These are phyloP conservation scores for Withania somnifera DNA, from an alignment of 305 asterid species.

Conservation along the genomic window DNA sequence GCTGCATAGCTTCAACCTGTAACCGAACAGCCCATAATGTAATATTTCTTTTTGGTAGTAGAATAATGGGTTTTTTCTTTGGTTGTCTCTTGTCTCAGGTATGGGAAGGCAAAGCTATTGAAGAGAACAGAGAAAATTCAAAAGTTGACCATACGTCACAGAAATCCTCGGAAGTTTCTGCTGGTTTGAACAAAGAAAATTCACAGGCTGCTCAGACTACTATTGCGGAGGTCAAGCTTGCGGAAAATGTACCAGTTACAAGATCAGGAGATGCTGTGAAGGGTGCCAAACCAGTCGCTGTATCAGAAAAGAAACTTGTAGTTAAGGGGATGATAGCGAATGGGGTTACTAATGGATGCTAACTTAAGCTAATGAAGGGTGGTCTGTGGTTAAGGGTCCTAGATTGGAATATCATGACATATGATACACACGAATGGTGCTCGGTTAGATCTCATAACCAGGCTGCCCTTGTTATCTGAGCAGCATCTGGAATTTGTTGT, in stretches of 20 bases:
- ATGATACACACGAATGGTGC: not conserved
- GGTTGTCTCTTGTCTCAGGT: constrained; percentile 10
- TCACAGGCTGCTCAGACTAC: not conserved
- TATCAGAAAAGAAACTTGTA: not conserved
- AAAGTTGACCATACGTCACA: constrained; percentile 16
- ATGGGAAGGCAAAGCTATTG: constrained; percentile 42
- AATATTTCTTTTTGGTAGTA: not conserved
- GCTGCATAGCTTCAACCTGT: too few species aligned
- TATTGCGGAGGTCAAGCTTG: not conserved
- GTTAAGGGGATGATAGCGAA: not conserved
- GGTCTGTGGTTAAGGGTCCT: constrained; percentile 1
- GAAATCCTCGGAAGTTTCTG: constrained; percentile 10
- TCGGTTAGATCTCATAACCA: constrained; percentile 1
- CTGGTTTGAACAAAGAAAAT: constrained; percentile 8
- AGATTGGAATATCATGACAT: not conserved
- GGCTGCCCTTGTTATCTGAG: not conserved
- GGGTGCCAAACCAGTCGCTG: not conserved
- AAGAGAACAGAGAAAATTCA: constrained; percentile 31
- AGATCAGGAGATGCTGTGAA: not conserved
- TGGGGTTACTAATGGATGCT: not conserved
- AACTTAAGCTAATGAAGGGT: constrained; percentile 17
- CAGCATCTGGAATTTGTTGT: not conserved
- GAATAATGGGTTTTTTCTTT: not conserved
- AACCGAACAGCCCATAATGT: too few species aligned
- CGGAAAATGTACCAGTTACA: not conserved